A percentile compares a stretch with the other conserved stretches of the same genome.
phyloP scores from a whole-genome alignment of 1,284 basidiomycete species.

The Vanrija sp. region DNA sequence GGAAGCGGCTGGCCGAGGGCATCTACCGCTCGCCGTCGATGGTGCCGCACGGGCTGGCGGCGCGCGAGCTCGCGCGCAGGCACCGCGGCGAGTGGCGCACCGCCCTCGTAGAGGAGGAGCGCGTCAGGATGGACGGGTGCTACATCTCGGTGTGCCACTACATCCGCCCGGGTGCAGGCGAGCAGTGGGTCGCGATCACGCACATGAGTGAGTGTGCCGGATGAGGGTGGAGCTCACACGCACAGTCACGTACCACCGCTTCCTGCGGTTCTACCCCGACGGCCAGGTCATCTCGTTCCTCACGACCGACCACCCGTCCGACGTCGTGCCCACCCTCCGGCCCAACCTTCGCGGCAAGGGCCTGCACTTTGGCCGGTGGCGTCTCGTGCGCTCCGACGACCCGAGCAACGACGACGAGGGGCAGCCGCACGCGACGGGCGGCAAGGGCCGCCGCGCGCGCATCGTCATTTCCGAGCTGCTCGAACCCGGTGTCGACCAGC shows the following conservation, averaged over 20 bases:
- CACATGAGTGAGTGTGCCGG: conserved; percentile 44
- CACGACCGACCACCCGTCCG: conserved; percentile 72
- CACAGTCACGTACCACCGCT: conserved; percentile 51
- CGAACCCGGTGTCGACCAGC: conserved; percentile 39
- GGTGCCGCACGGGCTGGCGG: conserved; percentile 20
- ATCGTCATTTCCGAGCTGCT: conserved; percentile 40
- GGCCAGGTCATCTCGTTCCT: conserved; percentile 81
- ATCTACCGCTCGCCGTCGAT: conserved; percentile 64
- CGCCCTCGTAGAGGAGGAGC: conserved; percentile 73
- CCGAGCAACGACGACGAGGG: conserved; percentile 1
- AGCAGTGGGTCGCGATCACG: conserved; percentile 68
- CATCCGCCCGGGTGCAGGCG: conserved; percentile 69
- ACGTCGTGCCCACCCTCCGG: conserved; percentile 72
- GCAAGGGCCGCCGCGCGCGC: conserved; percentile 3
- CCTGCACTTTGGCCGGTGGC: conserved; percentile 47
- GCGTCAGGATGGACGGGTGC: conserved; percentile 76
- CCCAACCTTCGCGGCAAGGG: conserved; percentile 75
- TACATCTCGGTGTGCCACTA: conserved; percentile 83
- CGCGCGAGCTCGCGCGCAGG: conserved; percentile 51
- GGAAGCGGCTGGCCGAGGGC: conserved; percentile 55
- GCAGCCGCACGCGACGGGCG: not conserved
- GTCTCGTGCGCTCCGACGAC: conserved; percentile 25
- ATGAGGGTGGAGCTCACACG: not conserved
- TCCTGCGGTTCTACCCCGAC: conserved; percentile 80
- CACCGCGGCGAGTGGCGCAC: conserved; percentile 66